A percentile compares a stretch with the other conserved stretches of the same genome.
Conservation (phyloP, 2,329 filamentous ascomycete species). For the Diaporthe ampelina region DNA sequence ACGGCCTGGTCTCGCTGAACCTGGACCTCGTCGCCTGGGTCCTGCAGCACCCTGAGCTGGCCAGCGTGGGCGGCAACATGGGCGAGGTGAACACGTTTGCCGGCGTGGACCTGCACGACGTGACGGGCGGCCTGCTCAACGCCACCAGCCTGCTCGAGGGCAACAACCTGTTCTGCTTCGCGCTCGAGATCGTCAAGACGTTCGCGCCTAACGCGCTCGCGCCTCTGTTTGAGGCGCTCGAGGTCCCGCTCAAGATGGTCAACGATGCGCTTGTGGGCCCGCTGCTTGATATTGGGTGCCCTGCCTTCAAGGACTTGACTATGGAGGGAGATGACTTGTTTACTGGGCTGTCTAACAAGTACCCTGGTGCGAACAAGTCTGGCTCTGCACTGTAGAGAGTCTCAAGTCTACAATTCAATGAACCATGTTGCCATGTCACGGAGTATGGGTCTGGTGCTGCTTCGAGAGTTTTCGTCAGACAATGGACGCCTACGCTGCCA, state of each 20-base stretch:
- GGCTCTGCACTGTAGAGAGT: slow-evolving; percentile 6
- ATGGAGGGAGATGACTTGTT: slow-evolving; percentile 44
- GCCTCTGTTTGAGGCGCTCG: slow-evolving; percentile 52
- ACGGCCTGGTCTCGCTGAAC: slow-evolving; percentile 58
- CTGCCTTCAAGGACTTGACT: slow-evolving; percentile 48
- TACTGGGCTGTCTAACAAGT: slow-evolving; percentile 19
- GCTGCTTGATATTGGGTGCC: slow-evolving; percentile 48
- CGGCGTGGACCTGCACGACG: slow-evolving; percentile 45
- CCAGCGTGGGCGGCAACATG: slow-evolving; percentile 49
- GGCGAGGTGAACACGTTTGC: slow-evolving; percentile 47
- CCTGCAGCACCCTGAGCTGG: slow-evolving; percentile 57
- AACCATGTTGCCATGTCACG: background rate
- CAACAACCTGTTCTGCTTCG: slow-evolving; percentile 56
- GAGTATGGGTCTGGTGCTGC: background rate
- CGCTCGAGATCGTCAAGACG: slow-evolving; percentile 55
- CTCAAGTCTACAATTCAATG: background rate
- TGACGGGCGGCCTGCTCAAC: slow-evolving; percentile 48
- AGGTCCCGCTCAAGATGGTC: slow-evolving; percentile 50
- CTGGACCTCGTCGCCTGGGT: slow-evolving; percentile 56
- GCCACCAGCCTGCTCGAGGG: slow-evolving; percentile 44
- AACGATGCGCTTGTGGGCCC: slow-evolving; percentile 50
- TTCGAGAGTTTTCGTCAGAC: too few relatives aligned
- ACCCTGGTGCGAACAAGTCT: slow-evolving; percentile 19
- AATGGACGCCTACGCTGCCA: background rate
- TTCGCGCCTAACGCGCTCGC: slow-evolving; percentile 58